Percentiles rank a stretch among this genome's conserved stretches.
Conservation (phyloP, 1,284 basidiomycete species). For the Naganishia albida region DNA sequence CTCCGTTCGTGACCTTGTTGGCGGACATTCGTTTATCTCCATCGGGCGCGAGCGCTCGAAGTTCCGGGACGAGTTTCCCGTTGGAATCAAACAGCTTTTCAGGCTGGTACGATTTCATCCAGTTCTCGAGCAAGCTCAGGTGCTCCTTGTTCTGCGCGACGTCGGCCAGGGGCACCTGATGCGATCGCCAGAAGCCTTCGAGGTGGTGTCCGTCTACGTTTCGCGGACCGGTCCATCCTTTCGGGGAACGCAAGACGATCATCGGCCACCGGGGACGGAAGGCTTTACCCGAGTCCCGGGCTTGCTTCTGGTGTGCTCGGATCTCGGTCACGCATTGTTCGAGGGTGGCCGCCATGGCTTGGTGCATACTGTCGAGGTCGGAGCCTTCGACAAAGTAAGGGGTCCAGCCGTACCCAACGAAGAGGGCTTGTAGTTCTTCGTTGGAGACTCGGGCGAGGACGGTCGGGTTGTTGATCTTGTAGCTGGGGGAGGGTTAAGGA, state of each 20-base stretch:
- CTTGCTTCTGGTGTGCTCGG: slow-evolving; percentile 32
- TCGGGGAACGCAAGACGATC: slow-evolving; percentile 34
- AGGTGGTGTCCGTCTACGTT: slow-evolving; percentile 31
- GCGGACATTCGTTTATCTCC: slow-evolving; percentile 41
- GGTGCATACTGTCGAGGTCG: slow-evolving; percentile 45
- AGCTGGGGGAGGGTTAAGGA: slow-evolving; percentile 34
- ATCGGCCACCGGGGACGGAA: slow-evolving; percentile 37
- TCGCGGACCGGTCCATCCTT: slow-evolving; percentile 34
- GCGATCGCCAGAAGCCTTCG: slow-evolving; percentile 34
- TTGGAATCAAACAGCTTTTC: slow-evolving; percentile 42
- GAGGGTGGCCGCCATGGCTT: slow-evolving; percentile 38
- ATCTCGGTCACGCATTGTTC: slow-evolving; percentile 34
- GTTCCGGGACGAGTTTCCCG: slow-evolving; percentile 59
- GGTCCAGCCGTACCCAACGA: slow-evolving; percentile 46
- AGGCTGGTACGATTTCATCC: slow-evolving; percentile 43
- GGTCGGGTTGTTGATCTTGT: slow-evolving; percentile 50
- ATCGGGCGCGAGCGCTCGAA: slow-evolving; percentile 51
- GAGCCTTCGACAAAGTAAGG: slow-evolving; percentile 47
- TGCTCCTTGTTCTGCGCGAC: slow-evolving; percentile 42
- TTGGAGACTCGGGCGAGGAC: slow-evolving; percentile 45
- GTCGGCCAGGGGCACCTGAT: slow-evolving; percentile 41
- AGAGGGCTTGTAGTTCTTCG: slow-evolving; percentile 43
- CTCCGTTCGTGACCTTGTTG: slow-evolving; percentile 56
- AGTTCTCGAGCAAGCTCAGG: slow-evolving; percentile 33
- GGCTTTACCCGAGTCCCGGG: slow-evolving; percentile 31